These are phyloP conservation scores for Mortierella sp. DNA, from an alignment of 371 early-diverging fungal species.

Conservation along the genomic window DNA sequence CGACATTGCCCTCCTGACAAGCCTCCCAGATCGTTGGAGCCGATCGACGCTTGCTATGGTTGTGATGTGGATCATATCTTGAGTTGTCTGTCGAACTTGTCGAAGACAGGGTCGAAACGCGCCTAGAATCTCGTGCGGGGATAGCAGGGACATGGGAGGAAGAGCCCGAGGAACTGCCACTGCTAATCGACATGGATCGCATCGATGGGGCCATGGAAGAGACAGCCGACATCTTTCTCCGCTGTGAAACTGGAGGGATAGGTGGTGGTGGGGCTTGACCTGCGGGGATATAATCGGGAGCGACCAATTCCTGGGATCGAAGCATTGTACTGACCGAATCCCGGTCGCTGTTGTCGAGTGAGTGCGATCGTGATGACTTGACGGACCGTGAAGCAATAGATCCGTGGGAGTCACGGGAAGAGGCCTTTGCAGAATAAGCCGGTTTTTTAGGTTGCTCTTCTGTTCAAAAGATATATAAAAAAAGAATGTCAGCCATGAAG, in stretches of 20 bases:
- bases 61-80: conserved; percentile 28
- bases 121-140: conserved; percentile 43
- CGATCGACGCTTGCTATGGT: conserved; percentile 13
- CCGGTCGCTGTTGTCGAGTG: conserved; percentile 25
- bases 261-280: conserved; percentile 15
- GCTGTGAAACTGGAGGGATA: conserved; percentile 29
- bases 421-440: conserved; percentile 45
- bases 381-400: conserved; percentile 30
- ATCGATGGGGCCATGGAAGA: conserved; percentile 34
- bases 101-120: conserved; percentile 41
- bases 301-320: conserved; percentile 30
- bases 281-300: conserved; percentile 17
- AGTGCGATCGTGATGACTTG: conserved; percentile 38
- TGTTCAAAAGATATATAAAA: conserved; percentile 3
- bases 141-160: conserved; percentile 24
- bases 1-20: conserved; percentile 44
- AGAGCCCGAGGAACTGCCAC: conserved; percentile 43
- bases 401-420: conserved; percentile 46
- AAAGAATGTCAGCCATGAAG: background rate
- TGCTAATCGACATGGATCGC: conserved; percentile 51
- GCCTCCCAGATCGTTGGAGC: conserved; percentile 46
- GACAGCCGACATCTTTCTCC: conserved; percentile 46
- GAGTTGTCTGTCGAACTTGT: conserved; percentile 33
- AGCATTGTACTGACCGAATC: conserved; percentile 25
- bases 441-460: conserved; percentile 42